Conservation (phyloP, 2,329 filamentous ascomycete species). For the Didymella segeticola region DNA sequence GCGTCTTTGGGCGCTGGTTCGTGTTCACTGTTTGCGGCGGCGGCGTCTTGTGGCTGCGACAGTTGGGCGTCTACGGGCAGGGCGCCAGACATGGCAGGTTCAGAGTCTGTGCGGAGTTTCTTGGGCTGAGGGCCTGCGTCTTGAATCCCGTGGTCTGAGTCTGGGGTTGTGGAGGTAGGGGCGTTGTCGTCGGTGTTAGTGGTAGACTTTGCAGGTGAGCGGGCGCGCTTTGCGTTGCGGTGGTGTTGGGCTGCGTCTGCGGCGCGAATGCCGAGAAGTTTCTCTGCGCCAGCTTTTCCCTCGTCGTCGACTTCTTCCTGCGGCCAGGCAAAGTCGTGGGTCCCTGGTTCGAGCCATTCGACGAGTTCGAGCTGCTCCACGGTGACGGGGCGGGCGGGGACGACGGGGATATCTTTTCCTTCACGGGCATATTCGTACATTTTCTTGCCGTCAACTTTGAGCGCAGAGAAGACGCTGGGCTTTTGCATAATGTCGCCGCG, state of each 20-base stretch:
- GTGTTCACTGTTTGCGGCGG: neutral
- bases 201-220: too few species aligned
- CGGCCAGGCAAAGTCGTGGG: conserved; percentile 81
- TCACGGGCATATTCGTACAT: conserved; percentile 95
- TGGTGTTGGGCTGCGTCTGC: conserved; percentile 40
- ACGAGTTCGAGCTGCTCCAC: conserved; percentile 79
- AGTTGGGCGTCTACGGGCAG: conserved; percentile 23
- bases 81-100: conserved; percentile 44
- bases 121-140: conserved; percentile 30
- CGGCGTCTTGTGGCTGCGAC: neutral
- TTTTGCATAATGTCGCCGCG: conserved; percentile 86
- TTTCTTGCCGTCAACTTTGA: conserved; percentile 92
- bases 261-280: conserved; percentile 58
- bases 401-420: conserved; percentile 86
- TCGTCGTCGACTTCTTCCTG: conserved; percentile 75
- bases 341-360: conserved; percentile 83
- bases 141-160: conserved; percentile 1
- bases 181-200: conserved; percentile 17
- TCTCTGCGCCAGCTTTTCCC: conserved; percentile 78
- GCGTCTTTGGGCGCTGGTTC: neutral
- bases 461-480: conserved; percentile 89
- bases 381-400: conserved; percentile 79
- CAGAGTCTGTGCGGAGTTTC: conserved; percentile 35
- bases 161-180: neutral
- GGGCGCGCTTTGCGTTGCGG: conserved; percentile 33